Evolutionary conservation across 148 eudicot species (phyloP), one percentile per base, ranked within the genome.

Genomic region (Cornus controversa): DNA sequence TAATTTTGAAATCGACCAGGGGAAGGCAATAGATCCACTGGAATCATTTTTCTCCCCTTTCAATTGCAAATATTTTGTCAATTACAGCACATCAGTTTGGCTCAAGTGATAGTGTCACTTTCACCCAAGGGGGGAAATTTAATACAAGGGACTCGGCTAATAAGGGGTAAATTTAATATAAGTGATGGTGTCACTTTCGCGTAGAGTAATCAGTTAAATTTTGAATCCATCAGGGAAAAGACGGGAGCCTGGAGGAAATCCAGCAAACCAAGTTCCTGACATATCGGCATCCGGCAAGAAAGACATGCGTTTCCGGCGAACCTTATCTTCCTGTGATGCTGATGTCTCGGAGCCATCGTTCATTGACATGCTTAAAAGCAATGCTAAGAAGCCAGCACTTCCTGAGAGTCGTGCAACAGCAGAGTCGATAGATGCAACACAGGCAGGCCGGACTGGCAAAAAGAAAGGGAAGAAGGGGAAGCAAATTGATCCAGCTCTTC

Each of bases 381-480:
- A 83, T 70, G 79, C 85, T 23, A 89, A 86, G 82, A 91, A 91
- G 81, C 86, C 83, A 22, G 82, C 83, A 27, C 90, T 84, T 31
- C 80, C 87, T 0, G 90, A 87, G 45, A 71, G 75, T 18, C 78
- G 80, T 50, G 67, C 68, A 31, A 77, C 80, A 14, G 31, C 76
- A 20, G 63, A 89, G 34, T 24, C 75, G n/a, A 63, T 74, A 10
- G 98, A 90, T 78, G 91, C 84, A 50, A 60, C 77, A 15, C 87
- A 84, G 25, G 89, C 84, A 53, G 89, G 87, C 22, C 82, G 83
- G 73, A 84, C 86, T 73, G 91, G 89, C 78, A 94, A 94, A 77
- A 94, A 90, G 90, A 94, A 92, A 76, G 97, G 93, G 53, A 92
- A 94, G 84, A 94, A 94, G 75, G 97, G 98, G 68, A 89, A 89